A percentile compares a stretch with the other conserved stretches of the same genome.
phyloP scores from a whole-genome alignment of 2,329 filamentous ascomycete genomes.

The Penicillium sp. region DNA sequence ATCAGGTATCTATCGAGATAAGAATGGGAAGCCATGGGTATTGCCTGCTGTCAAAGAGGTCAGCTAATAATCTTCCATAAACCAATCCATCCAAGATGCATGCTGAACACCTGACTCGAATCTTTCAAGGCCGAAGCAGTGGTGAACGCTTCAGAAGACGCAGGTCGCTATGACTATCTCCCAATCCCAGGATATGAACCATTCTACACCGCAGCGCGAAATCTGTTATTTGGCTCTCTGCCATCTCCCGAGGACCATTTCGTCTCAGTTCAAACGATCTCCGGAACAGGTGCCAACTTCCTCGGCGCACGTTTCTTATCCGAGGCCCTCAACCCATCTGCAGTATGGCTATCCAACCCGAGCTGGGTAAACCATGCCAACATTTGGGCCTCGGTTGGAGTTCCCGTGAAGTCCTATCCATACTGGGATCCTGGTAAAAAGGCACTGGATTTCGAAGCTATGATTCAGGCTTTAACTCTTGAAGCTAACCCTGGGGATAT shows the following conservation, averaged over 20 bases:
- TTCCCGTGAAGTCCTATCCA: conserved; percentile 76
- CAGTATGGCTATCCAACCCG: conserved; percentile 81
- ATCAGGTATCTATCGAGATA: conserved; percentile 7
- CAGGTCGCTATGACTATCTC: conserved; percentile 6
- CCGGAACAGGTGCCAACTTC: conserved; percentile 85
- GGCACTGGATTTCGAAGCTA: conserved; percentile 53
- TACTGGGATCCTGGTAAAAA: conserved; percentile 70
- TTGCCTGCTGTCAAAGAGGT: conserved; percentile 1
- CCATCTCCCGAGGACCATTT: conserved; percentile 24
- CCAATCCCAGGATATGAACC: conserved; percentile 4
- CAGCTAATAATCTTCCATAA: not conserved
- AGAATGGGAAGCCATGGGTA: conserved; percentile 2
- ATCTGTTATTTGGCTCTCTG: not conserved
- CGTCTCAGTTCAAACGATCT: conserved; percentile 82
- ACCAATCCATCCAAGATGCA: not conserved
- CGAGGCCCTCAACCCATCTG: conserved; percentile 72
- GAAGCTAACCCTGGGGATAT: conserved; percentile 71
- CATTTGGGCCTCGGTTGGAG: conserved; percentile 80
- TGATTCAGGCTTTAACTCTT: conserved; percentile 68
- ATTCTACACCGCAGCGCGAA: conserved; percentile 2
- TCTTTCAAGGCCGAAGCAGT: not conserved
- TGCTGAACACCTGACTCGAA: not conserved
- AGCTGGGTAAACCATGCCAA: conserved; percentile 95
- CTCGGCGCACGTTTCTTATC: conserved; percentile 82
- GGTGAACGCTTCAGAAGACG: not conserved